Evolutionary conservation across 2,329 filamentous ascomycete species (phyloP).

Genomic region (Alternaria triticina): DNA sequence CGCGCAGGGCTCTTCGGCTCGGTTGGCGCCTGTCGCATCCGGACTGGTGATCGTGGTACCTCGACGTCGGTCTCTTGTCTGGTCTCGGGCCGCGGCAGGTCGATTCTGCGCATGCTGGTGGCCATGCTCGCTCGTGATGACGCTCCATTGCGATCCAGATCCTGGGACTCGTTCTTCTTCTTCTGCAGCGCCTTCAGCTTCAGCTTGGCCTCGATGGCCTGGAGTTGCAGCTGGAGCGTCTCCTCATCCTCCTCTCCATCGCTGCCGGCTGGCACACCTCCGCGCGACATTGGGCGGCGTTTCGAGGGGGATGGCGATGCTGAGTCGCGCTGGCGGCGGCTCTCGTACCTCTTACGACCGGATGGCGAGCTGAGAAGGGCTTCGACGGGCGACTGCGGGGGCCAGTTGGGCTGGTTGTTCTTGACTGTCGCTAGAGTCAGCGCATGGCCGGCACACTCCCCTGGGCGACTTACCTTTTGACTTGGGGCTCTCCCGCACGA

Average conservation of each 20-base stretch:
- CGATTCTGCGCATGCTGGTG: slow-evolving; percentile 24
- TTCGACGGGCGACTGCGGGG: slow-evolving; percentile 67
- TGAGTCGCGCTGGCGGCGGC: slow-evolving; percentile 65
- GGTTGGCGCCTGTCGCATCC: slow-evolving; percentile 53
- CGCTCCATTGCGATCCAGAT: slow-evolving; percentile 27
- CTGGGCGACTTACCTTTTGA: slow-evolving; percentile 42
- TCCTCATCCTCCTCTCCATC: slow-evolving; percentile 74
- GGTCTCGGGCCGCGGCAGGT: slow-evolving; percentile 30
- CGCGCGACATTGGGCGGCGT: slow-evolving; percentile 38
- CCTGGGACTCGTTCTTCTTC: slow-evolving; percentile 41
- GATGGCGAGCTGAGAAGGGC: slow-evolving; percentile 73
- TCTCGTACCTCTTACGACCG: slow-evolving; percentile 76
- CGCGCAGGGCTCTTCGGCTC: slow-evolving; percentile 78
- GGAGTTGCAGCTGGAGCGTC: slow-evolving; percentile 81
- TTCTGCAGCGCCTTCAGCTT: slow-evolving; percentile 85
- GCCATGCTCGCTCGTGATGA: slow-evolving; percentile 39
- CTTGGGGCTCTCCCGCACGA: slow-evolving; percentile 57
- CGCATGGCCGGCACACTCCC: slow-evolving; percentile 1
- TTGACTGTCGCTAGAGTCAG: slow-evolving; percentile 40
- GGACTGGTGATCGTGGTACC: slow-evolving; percentile 76
- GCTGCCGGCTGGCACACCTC: slow-evolving; percentile 12
- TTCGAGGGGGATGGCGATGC: slow-evolving; percentile 65
- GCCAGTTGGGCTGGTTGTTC: slow-evolving; percentile 59
- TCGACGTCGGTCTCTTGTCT: slow-evolving; percentile 59
- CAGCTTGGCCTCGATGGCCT: slow-evolving; percentile 86